Evolutionary conservation across 1,284 basidiomycete genomes (phyloP), one percentile per base, ranked within the genome.

Genomic region (Phellopilus nigrolimitatus): DNA sequence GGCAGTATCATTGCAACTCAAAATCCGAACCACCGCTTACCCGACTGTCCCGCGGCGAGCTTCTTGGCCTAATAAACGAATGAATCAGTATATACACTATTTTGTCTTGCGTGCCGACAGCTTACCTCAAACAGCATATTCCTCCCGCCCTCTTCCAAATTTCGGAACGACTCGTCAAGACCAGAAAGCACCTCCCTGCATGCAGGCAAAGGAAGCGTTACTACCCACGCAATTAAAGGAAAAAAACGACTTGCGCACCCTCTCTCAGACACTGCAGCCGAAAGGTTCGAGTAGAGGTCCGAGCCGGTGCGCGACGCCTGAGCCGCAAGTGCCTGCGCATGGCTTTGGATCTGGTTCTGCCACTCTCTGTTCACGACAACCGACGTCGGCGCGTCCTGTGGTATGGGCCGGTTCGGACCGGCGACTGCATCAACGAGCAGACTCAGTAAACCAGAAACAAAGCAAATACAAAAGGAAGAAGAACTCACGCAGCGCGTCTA

Each of bases 41-140:
- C 72, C 2, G 73, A 72, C 57, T 84, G 79, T 59, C 81, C 72
- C 3, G 79, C 66, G 2, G 83, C 83, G 13, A 84, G 60, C 39
- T 71, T 68, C 61, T 83, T 85, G 4, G 82, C 82, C 78, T 84
- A 48, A 13, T 49, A 49, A 47, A 44, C 40, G 19, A 49, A 15
- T 19, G 54, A 43, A 12, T 60, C 21, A 12, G 31, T 19, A 43
- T 19, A 13, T 21, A 30, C 21, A 17, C 34, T 13, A 40, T 28
- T 40, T 3, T 39, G 24, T 12, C n/a, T 6, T 33, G 10, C n/a
- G n/a, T 21, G 8, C 48, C 42, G 10, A 37, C 25, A 30, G 51
- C 61, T 54, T 50, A 82, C 82, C 73, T 87, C 81, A 3, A 71
- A 62, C 1, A 79, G 73, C 81, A 87, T 82, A 56, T 70, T 75